Percentiles rank a stretch among this genome's conserved stretches.
phyloP scores from a whole-genome alignment of 2,329 filamentous ascomycete genomes.

The Neopestalotiopsis sp. region DNA sequence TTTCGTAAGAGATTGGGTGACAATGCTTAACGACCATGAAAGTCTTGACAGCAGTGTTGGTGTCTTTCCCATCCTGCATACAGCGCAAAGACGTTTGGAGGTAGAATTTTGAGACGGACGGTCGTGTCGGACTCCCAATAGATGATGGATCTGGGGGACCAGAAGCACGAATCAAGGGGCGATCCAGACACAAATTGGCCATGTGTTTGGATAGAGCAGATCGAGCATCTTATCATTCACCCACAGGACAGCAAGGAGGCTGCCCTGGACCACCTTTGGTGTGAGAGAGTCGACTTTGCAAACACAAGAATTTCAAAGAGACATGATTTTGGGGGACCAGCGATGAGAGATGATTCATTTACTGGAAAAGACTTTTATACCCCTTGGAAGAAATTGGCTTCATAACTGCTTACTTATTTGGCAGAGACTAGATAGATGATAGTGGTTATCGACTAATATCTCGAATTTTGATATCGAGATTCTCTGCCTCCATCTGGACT shows the following conservation, averaged over 20 bases:
- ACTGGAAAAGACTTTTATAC: constrained; percentile 1
- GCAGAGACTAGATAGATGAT: neutral
- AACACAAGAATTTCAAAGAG: neutral
- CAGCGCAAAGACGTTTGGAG: too few species aligned
- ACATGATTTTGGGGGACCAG: neutral
- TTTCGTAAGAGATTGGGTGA: neutral
- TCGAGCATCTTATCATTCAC: neutral
- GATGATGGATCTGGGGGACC: neutral
- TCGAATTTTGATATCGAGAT: neutral
- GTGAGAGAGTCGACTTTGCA: neutral
- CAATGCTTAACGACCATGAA: too few species aligned
- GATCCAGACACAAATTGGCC: neutral
- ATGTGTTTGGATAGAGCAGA: neutral
- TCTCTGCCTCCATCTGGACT: neutral
- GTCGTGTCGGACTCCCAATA: neutral
- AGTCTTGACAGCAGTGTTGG: too few species aligned
- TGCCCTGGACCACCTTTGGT: neutral
- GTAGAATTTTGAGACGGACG: too few species aligned
- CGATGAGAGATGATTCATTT: neutral
- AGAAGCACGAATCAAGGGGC: neutral
- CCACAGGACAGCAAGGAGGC: neutral
- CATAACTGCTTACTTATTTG: neutral
- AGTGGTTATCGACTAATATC: neutral
- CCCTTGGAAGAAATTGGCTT: neutral
- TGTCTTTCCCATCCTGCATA: too few species aligned